Base-by-base conservation (phyloP, 495 filamentous ascomycete genomes). In the Daldinia childiae region DNA sequence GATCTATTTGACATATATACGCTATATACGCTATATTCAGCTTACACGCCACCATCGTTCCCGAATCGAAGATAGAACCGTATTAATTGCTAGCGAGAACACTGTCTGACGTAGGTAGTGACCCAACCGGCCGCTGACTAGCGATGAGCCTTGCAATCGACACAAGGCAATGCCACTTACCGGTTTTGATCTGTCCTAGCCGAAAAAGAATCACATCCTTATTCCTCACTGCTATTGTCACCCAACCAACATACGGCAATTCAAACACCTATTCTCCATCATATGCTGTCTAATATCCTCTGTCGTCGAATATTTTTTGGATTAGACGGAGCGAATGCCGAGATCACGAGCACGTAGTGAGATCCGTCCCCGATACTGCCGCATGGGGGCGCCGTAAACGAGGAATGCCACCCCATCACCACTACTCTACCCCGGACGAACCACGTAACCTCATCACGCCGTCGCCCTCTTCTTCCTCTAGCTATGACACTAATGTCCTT, bases 181-280 rank as follows among this genome's bases (percentile, higher is more conserved):
- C 71, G 71, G 71, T 73, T 73, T 73, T 73, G 71, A 73, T 58
- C 66, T 73, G 71, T 73, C 71, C 71, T 73, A 73, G 62, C 71
- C 71, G 62, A 69, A 73, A 73, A 69, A 69, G 62, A 73, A 73
- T 66, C 54, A 73, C 62, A 69, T 69, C 71, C 66, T 69, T 57
- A 73, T 68, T 73, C 71, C 62, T 73, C 62, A 68, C 61, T 73
- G 43, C 34, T 57, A 32, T 38, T 55, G 45, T 58, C 70, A 69
- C 71, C 66, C 60, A 68, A 73, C 71, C 58, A 73, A 62, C 61
- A 62, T 66, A 73, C 66, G 71, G 60, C 66, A 64, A 61, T 73
- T 58, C 41, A 73, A 65, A 73, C 71, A 73, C 58, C 51, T 62
- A 32, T 66, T 63, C 58, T 55, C 66, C 27, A 62, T 63, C 66